Base-by-base conservation (phyloP, 1,284 basidiomycete genomes). In the Naganishia albida region DNA sequence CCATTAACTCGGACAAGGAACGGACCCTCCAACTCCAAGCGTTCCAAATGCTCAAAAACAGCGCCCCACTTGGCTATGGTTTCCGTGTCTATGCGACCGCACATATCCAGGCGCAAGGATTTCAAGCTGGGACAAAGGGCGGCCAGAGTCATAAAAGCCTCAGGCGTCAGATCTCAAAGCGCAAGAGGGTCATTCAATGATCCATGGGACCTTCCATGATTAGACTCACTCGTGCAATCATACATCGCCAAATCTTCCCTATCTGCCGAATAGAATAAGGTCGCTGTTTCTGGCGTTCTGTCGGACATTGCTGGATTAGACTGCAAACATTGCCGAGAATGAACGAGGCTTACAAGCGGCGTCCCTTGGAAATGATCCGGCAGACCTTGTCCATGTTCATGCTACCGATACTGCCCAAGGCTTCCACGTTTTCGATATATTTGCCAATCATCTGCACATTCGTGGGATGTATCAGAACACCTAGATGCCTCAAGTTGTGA, bases 391-490 rank as follows among this genome's bases (percentile, higher is more conserved):
- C 87, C 80, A 91, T 82, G 73, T 91, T 94, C 75, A 88, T 77
- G 1, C 83, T 73, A 0, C 92, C 91, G 63, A 97, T 89, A 71
- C 93, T 87, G 0, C 93, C 93, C 6, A 98, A 81, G 0, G 89
- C 88, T 68, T 97, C 93, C 16, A 97, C 88, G 68, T 94, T 88
- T 67, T 94, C 86, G 64, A 98, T 96, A 74, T 92, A 86, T 54
- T 86, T 84, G 30, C 89, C 88, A 66, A 98, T 87, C 34, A 97
- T 80, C 88, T 94, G 67, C 51, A 3, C 4, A 52, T 25, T 48
- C 25, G 23, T 23, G 23, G 4, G 28, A 10, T 15, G 7, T 38
- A 44, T 55, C 39, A 68, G 48, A 23, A 51, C 34, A 15, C 4
- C 1, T 26, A 4, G 13, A 2, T 10, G 12, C 7, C 28, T 3